Conservation (phyloP, 345 rosid genomes). For the Eutrema yunnanense region DNA sequence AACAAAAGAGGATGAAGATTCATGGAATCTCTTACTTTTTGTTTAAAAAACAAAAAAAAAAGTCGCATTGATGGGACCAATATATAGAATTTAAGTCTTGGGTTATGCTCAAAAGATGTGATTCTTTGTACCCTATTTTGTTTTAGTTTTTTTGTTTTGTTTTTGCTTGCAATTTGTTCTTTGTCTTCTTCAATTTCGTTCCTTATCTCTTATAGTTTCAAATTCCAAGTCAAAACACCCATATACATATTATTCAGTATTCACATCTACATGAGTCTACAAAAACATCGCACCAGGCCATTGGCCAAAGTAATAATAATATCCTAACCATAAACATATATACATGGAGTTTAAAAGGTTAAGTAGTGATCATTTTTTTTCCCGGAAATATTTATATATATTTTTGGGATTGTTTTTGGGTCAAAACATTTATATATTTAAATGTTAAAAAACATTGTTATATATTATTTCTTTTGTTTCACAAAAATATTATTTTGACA, state of each 20-base stretch:
- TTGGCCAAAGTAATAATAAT: background rate
- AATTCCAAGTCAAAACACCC: background rate
- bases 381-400: too few relatives aligned
- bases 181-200: slow-evolving; percentile 21
- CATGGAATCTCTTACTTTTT: slow-evolving; percentile 23
- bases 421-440: too few relatives aligned
- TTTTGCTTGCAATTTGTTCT: background rate
- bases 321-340: background rate
- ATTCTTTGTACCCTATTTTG: slow-evolving; percentile 10
- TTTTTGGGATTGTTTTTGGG: too few relatives aligned
- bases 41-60: background rate
- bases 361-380: background rate
- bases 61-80: slow-evolving; percentile 21
- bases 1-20: slow-evolving; percentile 19
- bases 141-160: too few relatives aligned
- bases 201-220: background rate
- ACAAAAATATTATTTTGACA: too few relatives aligned
- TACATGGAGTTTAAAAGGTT: background rate
- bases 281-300: background rate
- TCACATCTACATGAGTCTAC: background rate
- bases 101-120: slow-evolving; percentile 16
- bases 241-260: background rate
- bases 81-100: background rate
- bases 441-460: too few relatives aligned
- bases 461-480: too few relatives aligned